phyloP scores from a whole-genome alignment of 2,329 filamentous ascomycete genomes.

The Ophiostoma ips region DNA sequence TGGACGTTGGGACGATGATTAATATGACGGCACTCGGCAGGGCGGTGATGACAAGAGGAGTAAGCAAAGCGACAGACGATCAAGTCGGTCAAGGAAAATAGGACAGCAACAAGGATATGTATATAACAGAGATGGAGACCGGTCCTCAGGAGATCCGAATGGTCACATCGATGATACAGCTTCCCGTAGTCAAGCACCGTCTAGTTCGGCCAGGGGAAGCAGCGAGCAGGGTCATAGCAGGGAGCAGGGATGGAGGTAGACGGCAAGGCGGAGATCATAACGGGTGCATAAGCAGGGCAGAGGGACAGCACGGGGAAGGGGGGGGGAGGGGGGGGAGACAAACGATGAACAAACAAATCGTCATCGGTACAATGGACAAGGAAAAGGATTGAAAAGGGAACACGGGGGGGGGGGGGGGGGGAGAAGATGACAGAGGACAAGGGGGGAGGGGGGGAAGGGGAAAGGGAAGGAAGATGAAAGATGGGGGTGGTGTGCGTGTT shows the following conservation, averaged over 20 bases:
- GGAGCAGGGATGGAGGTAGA: background rate
- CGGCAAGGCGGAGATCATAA: conserved; percentile 9
- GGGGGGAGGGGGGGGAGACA: background rate
- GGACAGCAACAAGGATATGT: background rate
- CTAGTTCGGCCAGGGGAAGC: conserved; percentile 14
- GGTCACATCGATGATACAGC: background rate
- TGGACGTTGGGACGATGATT: background rate
- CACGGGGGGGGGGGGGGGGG: too few species aligned
- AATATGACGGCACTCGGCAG: too few species aligned
- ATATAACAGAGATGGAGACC: background rate
- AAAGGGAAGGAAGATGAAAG: too few species aligned
- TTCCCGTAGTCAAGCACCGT: conserved; percentile 6
- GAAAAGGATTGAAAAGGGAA: too few species aligned
- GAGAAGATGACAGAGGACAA: too few species aligned
- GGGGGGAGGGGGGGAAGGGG: too few species aligned
- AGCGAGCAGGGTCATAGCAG: conserved; percentile 12
- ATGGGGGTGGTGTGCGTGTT: background rate
- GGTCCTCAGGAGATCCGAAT: background rate
- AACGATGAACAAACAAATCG: background rate
- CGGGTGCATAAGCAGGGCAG: background rate
- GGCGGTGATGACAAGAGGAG: too few species aligned
- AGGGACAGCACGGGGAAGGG: conserved; percentile 4
- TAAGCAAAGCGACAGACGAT: too few species aligned
- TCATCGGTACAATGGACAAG: background rate
- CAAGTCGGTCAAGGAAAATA: too few species aligned